Evolutionary conservation across 129 eudicot species (phyloP).

Genomic region (Chrysanthemum seticuspe): DNA sequence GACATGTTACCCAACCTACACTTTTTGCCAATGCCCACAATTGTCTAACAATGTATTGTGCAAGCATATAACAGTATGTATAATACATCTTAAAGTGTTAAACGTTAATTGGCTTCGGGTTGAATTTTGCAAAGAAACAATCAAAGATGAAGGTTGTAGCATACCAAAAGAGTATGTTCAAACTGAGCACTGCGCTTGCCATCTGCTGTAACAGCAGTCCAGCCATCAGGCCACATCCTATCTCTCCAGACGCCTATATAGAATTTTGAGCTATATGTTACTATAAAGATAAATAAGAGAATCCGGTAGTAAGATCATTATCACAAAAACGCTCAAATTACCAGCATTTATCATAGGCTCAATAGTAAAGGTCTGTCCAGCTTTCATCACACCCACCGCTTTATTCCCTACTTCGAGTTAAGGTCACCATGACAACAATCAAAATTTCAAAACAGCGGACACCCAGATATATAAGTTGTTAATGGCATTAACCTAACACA

Average conservation of each 20-base stretch:
- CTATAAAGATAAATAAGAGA: neutral
- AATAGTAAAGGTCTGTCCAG: slow-evolving; percentile 93
- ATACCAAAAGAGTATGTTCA: slow-evolving; percentile 94
- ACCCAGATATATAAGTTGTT: neutral
- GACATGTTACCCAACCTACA: no score
- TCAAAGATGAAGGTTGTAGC: neutral
- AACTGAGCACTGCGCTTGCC: slow-evolving; percentile 98
- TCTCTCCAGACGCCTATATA: slow-evolving; percentile 92
- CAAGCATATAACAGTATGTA: neutral
- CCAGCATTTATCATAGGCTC: slow-evolving; percentile 97
- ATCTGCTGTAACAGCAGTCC: slow-evolving; percentile 95
- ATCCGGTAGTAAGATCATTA: neutral
- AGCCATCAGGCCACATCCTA: slow-evolving; percentile 99
- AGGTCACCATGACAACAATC: slow-evolving; percentile 38
- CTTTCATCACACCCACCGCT: slow-evolving; percentile 98
- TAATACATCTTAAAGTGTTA: no score
- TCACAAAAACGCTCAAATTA: slow-evolving; percentile 19
- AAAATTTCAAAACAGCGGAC: neutral
- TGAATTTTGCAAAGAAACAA: neutral
- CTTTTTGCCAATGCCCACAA: neutral
- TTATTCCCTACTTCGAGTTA: slow-evolving; percentile 77
- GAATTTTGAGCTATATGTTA: slow-evolving; percentile 11
- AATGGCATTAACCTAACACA: neutral
- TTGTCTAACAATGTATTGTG: neutral
- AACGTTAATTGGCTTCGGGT: neutral